Base-by-base conservation (phyloP, 345 rosid genomes). In the Garcia nutans region DNA sequence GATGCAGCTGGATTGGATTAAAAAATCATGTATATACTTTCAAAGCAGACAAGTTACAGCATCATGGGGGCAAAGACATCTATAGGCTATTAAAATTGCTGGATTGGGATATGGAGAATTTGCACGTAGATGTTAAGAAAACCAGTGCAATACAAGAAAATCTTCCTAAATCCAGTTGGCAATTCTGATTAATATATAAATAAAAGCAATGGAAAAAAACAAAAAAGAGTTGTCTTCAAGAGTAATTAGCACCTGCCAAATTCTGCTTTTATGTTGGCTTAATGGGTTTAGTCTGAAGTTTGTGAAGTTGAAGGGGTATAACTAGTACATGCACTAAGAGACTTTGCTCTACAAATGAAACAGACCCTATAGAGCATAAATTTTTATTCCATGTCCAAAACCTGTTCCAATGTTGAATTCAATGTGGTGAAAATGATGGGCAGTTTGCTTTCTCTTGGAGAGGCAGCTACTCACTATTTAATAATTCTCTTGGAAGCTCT, bases 221-320 rank as follows among this genome's bases (percentile, higher is more conserved):
- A 37, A 37, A 37, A 5, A 5, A 37, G 41, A 37, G 6, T 37
- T 33, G 4, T 33, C 41, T 33, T 37, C 41, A 37, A 37, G 41
- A 6, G 41, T 37, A 33, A 3, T 33, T 33, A 33, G 37, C 37
- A 33, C 37, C 37, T 33, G 37, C 37, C 37, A 33, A 33, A 33
- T 22, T 23, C 12, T 64, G 10, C 33, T 41, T 65, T 45, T 68
- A 24, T 50, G 69, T 81, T 82, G 83, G 61, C 74, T 28, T 31
- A 90, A 91, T 90, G 91, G 94, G 91, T 66, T 88, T 84, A 79
- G n/a, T 77, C 88, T 59, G 82, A 80, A 74, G 85, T 61, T 22
- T 85, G 85, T 70, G 84, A 82, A 77, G 80, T 78, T 47, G 84
- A 85, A 63, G 86, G 87, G 88, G 91, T 86, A 28, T 28, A 82